Base-by-base conservation (phyloP, 805 yeast genomes). In the Ogataea sp. region DNA sequence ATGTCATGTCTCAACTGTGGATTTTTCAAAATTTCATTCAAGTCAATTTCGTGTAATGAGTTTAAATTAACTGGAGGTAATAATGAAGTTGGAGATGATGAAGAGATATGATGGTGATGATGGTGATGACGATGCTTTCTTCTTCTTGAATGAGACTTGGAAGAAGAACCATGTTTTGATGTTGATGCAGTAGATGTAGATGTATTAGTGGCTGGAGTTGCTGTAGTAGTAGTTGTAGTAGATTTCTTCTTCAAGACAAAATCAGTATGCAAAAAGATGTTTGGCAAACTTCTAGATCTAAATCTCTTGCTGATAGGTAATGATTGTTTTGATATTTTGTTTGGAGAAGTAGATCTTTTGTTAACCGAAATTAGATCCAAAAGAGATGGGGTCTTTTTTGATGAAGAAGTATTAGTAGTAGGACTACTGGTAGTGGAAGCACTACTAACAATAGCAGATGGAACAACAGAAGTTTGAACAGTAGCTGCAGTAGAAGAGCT, bases 1-100 rank as follows among this genome's bases (percentile, higher is more conserved):
- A 90, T 85, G 58, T 90, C 97, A 59, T 89, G 97, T 46, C 97
- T 74, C 41, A 89, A 67, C 58, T 87, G 96, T 3, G 96, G 96
- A 61, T 89, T 89, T 55, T 84, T 85, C 49, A 89, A 69, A 39
- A 90, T 89, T 55, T 87, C 95, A 45, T 83, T 83, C 34, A 89
- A 62, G 53, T 89, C 97, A 42, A 89, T 83, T 56, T 87, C 96
- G 49, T 81, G 78, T 48, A 89, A 69, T 25, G 87, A 78, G 53
- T 80, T 88, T 36, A 85, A 63, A 60, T 83, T 84, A 35, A 85
- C 85, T 1, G 96, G 96, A 3, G 96, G 96, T 36, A 80, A 58
- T 49, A 46, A 6, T 48, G 23, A 34, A 46, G 33, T 47, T 48
- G 47, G 54, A 47, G 28, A 56, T 60, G 34, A 24, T 49, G 47